phyloP scores from a whole-genome alignment of 2,329 filamentous ascomycete genomes.

The Alternaria arbusti region DNA sequence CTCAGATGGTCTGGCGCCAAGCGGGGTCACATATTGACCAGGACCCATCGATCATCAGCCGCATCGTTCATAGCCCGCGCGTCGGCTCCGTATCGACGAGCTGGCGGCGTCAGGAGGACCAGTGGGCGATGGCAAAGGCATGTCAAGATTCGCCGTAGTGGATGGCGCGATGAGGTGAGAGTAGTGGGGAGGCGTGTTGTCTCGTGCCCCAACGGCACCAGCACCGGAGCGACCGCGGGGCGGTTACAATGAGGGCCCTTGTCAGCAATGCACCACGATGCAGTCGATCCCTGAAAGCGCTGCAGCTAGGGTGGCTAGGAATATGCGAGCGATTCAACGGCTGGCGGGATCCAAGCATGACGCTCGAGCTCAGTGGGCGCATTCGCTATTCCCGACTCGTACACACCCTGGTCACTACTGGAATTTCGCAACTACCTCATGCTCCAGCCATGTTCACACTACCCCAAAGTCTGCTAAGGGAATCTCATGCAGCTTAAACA shows the following conservation, averaged over 20 bases:
- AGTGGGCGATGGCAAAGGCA: constrained; percentile 11
- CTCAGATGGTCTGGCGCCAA: constrained; percentile 48
- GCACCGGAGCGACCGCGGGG: constrained; percentile 33
- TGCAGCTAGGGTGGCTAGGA: constrained; percentile 39
- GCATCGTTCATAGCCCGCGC: constrained; percentile 38
- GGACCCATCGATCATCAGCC: constrained; percentile 47
- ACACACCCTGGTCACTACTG: constrained; percentile 37
- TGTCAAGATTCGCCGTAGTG: neutral
- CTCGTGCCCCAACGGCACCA: constrained; percentile 33
- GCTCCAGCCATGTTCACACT: constrained; percentile 49
- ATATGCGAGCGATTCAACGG: constrained; percentile 49
- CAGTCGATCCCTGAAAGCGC: constrained; percentile 46
- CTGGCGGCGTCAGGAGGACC: constrained; percentile 26
- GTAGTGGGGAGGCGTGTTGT: constrained; percentile 21
- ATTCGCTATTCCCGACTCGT: constrained; percentile 39
- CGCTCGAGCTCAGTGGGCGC: constrained; percentile 43
- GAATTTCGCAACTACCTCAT: constrained; percentile 50
- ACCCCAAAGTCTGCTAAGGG: constrained; percentile 51
- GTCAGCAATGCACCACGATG: constrained; percentile 26
- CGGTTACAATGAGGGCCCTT: constrained; percentile 27
- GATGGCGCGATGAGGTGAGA: constrained; percentile 31
- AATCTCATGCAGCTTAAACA: constrained; percentile 49
- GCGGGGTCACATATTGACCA: constrained; percentile 44
- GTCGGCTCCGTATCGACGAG: constrained; percentile 24
- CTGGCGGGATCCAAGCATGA: constrained; percentile 50